Evolutionary conservation across 805 yeast species (phyloP).

Genomic region (Pichia rugopelliculosa): DNA sequence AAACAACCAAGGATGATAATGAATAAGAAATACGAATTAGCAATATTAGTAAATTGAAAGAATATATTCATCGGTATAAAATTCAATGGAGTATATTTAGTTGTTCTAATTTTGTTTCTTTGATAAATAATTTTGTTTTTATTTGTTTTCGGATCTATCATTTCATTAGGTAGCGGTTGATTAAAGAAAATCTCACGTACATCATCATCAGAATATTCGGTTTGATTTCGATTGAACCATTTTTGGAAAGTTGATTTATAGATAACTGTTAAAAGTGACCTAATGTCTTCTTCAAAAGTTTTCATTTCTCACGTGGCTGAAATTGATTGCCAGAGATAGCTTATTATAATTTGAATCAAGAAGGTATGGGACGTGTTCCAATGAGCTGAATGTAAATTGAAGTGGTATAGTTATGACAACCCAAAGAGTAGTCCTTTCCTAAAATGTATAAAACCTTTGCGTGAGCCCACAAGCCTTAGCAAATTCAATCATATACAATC

Average conservation of each 20-base stretch:
- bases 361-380: no score
- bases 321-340: no score
- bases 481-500: no score
- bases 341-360: neutral
- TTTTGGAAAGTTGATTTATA: neutral
- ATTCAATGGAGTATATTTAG: constrained; percentile 52
- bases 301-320: constrained; percentile 2
- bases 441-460: no score
- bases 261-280: neutral
- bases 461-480: no score
- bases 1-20: constrained; percentile 53
- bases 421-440: no score
- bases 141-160: constrained; percentile 49
- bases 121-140: constrained; percentile 35
- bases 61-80: constrained; percentile 50
- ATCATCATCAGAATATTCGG: neutral
- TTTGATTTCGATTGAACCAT: neutral
- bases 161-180: constrained; percentile 50
- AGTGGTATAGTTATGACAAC: no score
- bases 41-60: constrained; percentile 51
- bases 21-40: constrained; percentile 51
- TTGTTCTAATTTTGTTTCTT: constrained; percentile 53
- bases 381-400: neutral
- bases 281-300: constrained; percentile 8
- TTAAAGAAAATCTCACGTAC: constrained; percentile 49